Conservation (phyloP, 2,329 filamentous ascomycete genomes). For the Nothopassalora personata region DNA sequence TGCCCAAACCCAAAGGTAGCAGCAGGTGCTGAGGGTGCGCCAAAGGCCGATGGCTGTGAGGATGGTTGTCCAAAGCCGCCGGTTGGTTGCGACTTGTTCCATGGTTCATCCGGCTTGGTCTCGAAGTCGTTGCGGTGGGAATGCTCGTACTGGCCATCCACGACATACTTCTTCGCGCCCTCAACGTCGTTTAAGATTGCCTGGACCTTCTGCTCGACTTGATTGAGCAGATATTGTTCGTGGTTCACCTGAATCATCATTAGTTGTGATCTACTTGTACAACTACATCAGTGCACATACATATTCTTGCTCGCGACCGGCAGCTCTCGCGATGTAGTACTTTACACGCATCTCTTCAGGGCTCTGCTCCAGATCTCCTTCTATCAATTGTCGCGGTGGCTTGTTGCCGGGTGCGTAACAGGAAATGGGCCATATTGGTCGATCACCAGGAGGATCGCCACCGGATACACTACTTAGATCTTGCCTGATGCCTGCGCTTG, state of each 20-base stretch:
- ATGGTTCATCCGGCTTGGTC: slow-evolving; percentile 7
- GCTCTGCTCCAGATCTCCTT: slow-evolving; percentile 77
- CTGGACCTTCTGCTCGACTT: slow-evolving; percentile 48
- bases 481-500: slow-evolving; percentile 50
- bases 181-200: slow-evolving; percentile 63
- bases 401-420: slow-evolving; percentile 74
- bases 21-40: slow-evolving; percentile 6
- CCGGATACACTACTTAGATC: slow-evolving; percentile 52
- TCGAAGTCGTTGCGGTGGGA: slow-evolving; percentile 55
- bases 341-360: slow-evolving; percentile 76
- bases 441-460: slow-evolving; percentile 46
- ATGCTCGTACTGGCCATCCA: slow-evolving; percentile 61
- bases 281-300: slow-evolving; percentile 34
- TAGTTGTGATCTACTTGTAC: background rate
- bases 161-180: slow-evolving; percentile 66
- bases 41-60: background rate
- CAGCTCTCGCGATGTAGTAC: slow-evolving; percentile 61
- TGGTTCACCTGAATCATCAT: slow-evolving; percentile 10
- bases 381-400: slow-evolving; percentile 77
- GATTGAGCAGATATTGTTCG: slow-evolving; percentile 12
- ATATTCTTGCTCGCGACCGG: slow-evolving; percentile 53
- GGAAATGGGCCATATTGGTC: slow-evolving; percentile 80
- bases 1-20: slow-evolving; percentile 18
- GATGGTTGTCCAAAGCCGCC: slow-evolving; percentile 12
- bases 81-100: slow-evolving; percentile 4